Base-by-base conservation (phyloP, 352 stramenopile genomes). In the Plasmopara viticola region DNA sequence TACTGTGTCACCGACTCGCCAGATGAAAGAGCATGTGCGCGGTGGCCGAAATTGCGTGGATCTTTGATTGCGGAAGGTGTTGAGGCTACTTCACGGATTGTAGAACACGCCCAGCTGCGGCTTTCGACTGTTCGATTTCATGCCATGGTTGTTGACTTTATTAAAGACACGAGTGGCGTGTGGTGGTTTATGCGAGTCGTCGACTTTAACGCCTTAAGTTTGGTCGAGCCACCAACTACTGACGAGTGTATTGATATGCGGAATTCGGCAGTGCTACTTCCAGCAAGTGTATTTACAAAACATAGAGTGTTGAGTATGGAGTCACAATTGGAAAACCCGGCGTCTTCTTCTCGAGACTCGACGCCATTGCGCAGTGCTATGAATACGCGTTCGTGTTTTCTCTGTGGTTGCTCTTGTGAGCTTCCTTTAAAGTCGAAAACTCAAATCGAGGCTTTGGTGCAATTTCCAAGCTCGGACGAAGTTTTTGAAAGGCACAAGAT, bases 161-260 rank as follows among this genome's bases (percentile, higher is more conserved):
- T 90, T 48, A 86, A 87, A 30, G 78, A 87, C 51, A 60, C 33
- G 1, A 43, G 44, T 20, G 78, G 76, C 2, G 54, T 54, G 0
- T 93, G 83, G 83, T 93, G 76, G 79, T 72, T 88, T 38, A 78
- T 81, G 28, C 66, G 78, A 4, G 70, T 87, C 2, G 62, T 84
- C 6, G 54, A 72, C 12, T 90, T 88, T 18, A 51, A 73, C 6
- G 75, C 72, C 1, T 66, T 51, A 15, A 60, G 53, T 38, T 57
- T 18, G 17, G 33, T 59, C 5, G 58, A 61, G 9, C 46, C 55
- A n/a, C 29, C 46, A 6, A 31, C 52, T 43, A 58, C 60, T 13
- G 50, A 64, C 7, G 29, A 15, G 39, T 15, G 42, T 5, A 61
- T 64, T 42, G 17, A 25, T 28, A 25, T 29, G 12, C 51, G 63